These are phyloP conservation scores for Heliocybe sulcata DNA, from an alignment of 1,284 basidiomycete species.

Conservation along the genomic window DNA sequence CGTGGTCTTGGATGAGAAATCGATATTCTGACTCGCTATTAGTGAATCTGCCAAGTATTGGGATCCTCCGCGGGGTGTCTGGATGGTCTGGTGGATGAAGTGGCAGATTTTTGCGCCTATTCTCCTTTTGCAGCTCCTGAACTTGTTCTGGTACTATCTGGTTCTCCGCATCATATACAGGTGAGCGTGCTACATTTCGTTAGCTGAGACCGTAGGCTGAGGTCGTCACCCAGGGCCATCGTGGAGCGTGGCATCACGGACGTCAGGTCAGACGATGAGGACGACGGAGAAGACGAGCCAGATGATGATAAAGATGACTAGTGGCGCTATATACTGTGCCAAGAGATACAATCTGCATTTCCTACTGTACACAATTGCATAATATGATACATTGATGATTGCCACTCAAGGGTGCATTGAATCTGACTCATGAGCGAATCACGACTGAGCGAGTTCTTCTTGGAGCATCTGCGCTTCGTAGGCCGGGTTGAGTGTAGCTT, in stretches of 20 bases:
- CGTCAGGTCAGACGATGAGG: slow-evolving; percentile 67
- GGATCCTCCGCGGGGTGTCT: slow-evolving; percentile 58
- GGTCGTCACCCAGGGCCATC: slow-evolving; percentile 27
- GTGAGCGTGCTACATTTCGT: slow-evolving; percentile 22
- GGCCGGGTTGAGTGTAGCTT: neutral
- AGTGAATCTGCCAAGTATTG: slow-evolving; percentile 57
- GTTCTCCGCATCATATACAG: slow-evolving; percentile 64
- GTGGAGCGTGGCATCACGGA: slow-evolving; percentile 26
- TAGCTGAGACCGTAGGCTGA: slow-evolving; percentile 11
- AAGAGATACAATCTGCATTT: neutral
- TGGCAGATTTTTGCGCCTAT: slow-evolving; percentile 79
- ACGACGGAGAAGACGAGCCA: slow-evolving; percentile 38
- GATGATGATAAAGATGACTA: slow-evolving; percentile 27
- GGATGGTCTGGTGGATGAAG: slow-evolving; percentile 74
- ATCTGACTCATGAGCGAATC: neutral
- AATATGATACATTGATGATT: neutral
- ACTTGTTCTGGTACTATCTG: slow-evolving; percentile 87
- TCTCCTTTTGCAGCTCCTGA: slow-evolving; percentile 71
- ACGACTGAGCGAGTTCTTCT: neutral
- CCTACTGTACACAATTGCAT: neutral
- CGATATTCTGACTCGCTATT: slow-evolving; percentile 2
- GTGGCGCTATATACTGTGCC: neutral
- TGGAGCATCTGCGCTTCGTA: neutral
- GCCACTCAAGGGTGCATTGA: neutral
- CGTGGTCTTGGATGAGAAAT: neutral